Evolutionary conservation across 371 early-diverging fungal genomes (phyloP).

Genomic region (Dichotomocladium elegans): DNA sequence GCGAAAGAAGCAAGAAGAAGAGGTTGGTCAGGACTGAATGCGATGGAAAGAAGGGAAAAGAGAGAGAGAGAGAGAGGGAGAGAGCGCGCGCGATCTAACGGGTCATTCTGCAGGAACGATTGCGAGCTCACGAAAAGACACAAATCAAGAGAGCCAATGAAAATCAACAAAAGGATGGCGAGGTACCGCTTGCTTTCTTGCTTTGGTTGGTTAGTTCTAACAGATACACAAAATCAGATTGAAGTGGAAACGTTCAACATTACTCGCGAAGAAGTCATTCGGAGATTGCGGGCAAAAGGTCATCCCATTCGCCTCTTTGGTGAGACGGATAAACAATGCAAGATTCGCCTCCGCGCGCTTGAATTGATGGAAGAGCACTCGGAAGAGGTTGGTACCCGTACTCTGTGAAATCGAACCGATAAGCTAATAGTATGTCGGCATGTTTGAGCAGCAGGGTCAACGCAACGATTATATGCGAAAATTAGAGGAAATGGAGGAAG

Average conservation of each 20-base stretch:
- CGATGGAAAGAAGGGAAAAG: no score
- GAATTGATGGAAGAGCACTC: slow-evolving; percentile 85
- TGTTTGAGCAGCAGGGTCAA: slow-evolving; percentile 63
- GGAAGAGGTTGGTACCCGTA: slow-evolving; percentile 27
- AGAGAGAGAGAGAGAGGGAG: no score
- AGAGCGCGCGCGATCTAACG: no score
- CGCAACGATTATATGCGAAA: slow-evolving; percentile 86
- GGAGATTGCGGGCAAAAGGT: slow-evolving; percentile 81
- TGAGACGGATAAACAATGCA: slow-evolving; percentile 82
- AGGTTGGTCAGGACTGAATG: slow-evolving; percentile 32
- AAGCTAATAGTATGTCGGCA: no score
- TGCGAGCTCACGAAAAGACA: slow-evolving; percentile 19
- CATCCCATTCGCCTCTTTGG: slow-evolving; percentile 94
- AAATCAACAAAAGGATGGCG: slow-evolving; percentile 11
- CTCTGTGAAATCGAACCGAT: no score
- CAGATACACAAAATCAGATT: slow-evolving; percentile 13
- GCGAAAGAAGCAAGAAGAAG: slow-evolving; percentile 9
- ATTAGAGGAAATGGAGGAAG: slow-evolving; percentile 82
- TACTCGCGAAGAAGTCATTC: slow-evolving; percentile 76
- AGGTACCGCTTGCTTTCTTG: neutral
- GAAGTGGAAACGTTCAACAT: slow-evolving; percentile 52
- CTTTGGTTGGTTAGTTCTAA: neutral
- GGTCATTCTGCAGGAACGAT: slow-evolving; percentile 17
- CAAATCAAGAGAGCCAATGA: slow-evolving; percentile 15
- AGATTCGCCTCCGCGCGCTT: slow-evolving; percentile 75